Percentiles rank a stretch among this genome's conserved stretches.
These are phyloP conservation scores for Colletotrichum camelliae DNA, from an alignment of 2,329 filamentous ascomycete genomes.

Conservation along the genomic window DNA sequence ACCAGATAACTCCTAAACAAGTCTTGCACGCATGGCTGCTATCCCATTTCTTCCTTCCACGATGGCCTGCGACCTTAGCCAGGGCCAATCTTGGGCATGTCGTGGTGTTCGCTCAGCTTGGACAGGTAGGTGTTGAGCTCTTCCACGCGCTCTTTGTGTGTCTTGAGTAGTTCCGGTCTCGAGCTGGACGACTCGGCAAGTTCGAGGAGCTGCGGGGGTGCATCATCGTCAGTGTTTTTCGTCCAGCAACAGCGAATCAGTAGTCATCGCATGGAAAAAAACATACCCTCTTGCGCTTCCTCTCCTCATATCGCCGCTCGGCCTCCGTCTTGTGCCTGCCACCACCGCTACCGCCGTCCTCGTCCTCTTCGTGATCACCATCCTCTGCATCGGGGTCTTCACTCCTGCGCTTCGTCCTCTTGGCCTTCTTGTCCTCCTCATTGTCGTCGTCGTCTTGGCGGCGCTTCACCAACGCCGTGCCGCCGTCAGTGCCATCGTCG, in stretches of 20 bases:
- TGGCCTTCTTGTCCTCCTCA: constrained; percentile 27
- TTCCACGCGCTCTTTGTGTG: constrained; percentile 95
- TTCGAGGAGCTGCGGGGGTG: constrained; percentile 71
- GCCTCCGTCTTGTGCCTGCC: constrained; percentile 76
- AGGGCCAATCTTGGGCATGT: constrained; percentile 80
- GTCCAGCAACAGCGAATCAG: neutral
- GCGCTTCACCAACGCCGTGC: constrained; percentile 50
- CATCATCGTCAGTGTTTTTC: neutral
- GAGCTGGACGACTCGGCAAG: constrained; percentile 66
- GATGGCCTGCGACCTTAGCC: constrained; percentile 40
- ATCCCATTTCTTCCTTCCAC: neutral
- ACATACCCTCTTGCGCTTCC: constrained; percentile 78
- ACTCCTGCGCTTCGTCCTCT: constrained; percentile 25
- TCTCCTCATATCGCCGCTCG: constrained; percentile 81
- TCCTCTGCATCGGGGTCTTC: constrained; percentile 33
- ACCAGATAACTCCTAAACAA: neutral
- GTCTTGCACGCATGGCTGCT: neutral
- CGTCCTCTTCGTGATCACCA: constrained; percentile 35
- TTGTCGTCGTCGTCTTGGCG: constrained; percentile 29
- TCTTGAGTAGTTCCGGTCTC: constrained; percentile 84
- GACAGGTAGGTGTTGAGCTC: constrained; percentile 94
- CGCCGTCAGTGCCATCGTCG: constrained; percentile 36
- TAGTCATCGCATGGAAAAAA: too few relatives aligned
- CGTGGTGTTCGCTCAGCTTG: constrained; percentile 93
- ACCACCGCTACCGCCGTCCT: constrained; percentile 34